Evolutionary conservation across 768 basidiomycete species (phyloP), one percentile per base, ranked within the genome.

Genomic region (Podaxis sp.): DNA sequence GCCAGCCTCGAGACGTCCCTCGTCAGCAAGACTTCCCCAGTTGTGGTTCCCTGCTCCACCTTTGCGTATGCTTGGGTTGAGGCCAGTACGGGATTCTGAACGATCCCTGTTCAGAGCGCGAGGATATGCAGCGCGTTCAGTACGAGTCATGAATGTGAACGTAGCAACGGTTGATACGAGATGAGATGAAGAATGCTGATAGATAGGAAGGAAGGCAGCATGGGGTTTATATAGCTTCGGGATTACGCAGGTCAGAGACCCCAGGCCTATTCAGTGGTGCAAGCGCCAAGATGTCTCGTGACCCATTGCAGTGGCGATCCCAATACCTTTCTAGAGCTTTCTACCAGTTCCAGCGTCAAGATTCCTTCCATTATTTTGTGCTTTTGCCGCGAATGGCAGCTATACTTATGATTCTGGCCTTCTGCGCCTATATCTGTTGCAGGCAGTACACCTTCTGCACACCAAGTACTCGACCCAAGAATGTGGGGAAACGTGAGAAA

Each of bases 11-110:
- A 83, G 79, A 64, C 84, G 79, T 44, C 73, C 76, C 76, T 93
- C 90, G 68, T 91, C 80, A 2, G 74, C 76, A 65, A 91, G 73
- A 60, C 81, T 83, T 63, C 94, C 94, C 94, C 94, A 96, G 78
- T 92, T 94, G 77, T 95, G 87, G 7, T 82, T 80, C 37, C 94
- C 94, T 28, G 85, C 87, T 60, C 94, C 94, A 64, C 84, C 80
- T 78, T 95, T 95, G 76, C 87, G 88, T 62, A 89, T 67, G 68
- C 82, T 83, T 69, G 82, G 83, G 81, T 88, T 86, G 62, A 88
- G 80, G 58, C 93, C 93, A 44, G 87, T 84, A 77, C 87, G 90
- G 71, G 87, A 86, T 78, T 88, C 84, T 15, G 90, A 90, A 70
- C 91, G 89, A 77, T 94, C 91, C 77, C 84, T 88, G 65, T 82